Evolutionary conservation across 768 basidiomycete species (phyloP).

Genomic region (Agrocybe chaxingu): DNA sequence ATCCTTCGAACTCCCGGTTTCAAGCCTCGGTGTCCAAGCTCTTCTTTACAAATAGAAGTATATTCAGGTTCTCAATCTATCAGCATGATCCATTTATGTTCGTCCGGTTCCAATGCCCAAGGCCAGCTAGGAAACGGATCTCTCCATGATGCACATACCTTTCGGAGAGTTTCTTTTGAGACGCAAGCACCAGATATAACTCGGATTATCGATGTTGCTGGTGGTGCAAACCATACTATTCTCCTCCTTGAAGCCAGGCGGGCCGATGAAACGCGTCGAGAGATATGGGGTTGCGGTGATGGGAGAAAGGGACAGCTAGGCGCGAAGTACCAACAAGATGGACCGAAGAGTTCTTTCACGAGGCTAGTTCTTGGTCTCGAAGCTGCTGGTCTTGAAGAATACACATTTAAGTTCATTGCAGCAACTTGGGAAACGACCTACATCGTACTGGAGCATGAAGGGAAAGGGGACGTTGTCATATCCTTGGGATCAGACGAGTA

Average conservation of each 20-base stretch:
- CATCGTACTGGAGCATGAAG: constrained; percentile 49
- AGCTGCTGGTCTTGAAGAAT: constrained; percentile 32
- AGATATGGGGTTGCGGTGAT: constrained; percentile 77
- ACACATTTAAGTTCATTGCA: constrained; percentile 47
- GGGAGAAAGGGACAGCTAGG: constrained; percentile 74
- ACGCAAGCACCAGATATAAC: constrained; percentile 26
- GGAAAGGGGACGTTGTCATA: constrained; percentile 50
- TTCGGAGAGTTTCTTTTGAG: constrained; percentile 38
- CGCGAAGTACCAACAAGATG: constrained; percentile 23
- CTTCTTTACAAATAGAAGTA: no score
- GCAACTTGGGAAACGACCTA: constrained; percentile 87
- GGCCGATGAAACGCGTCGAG: constrained; percentile 18
- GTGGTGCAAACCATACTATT: constrained; percentile 81
- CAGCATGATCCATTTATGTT: constrained; percentile 2
- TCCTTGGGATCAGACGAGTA: constrained; percentile 87
- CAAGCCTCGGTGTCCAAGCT: no score
- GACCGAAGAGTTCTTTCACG: constrained; percentile 37
- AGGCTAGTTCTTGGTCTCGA: constrained; percentile 41
- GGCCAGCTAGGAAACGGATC: constrained; percentile 48
- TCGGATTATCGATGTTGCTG: constrained; percentile 49
- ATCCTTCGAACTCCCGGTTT: no score
- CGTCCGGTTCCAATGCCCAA: constrained; percentile 49
- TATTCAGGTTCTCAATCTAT: no score
- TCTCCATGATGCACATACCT: constrained; percentile 43
- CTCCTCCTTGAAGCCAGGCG: constrained; percentile 43